Evolutionary conservation across 331 rosid species (phyloP).

Genomic region (Cydonia oblonga): DNA sequence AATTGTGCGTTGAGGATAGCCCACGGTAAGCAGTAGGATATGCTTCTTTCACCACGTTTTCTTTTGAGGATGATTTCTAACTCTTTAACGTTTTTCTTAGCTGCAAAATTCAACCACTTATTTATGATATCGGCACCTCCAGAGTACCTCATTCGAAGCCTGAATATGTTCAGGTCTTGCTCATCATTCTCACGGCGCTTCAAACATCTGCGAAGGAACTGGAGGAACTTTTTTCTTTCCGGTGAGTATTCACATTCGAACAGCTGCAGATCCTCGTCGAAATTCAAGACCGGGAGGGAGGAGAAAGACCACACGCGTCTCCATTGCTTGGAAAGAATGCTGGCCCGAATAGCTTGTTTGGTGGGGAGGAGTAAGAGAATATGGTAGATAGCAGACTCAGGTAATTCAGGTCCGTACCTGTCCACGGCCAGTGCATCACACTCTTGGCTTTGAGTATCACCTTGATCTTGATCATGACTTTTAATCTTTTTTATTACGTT

Average conservation of each 20-base stretch:
- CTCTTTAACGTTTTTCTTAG: not conserved
- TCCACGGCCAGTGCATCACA: not conserved
- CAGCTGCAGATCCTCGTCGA: not conserved
- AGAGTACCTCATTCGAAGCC: not conserved
- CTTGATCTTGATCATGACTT: not conserved
- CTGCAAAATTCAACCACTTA: not conserved
- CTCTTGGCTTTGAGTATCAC: not conserved
- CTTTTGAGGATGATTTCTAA: not conserved
- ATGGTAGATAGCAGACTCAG: not conserved
- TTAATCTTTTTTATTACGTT: not conserved
- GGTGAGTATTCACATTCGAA: not conserved
- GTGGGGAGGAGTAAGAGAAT: not conserved
- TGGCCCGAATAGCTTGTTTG: not conserved
- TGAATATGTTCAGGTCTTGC: not conserved
- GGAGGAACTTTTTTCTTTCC: not conserved
- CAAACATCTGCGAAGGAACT: not conserved
- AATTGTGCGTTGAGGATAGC: not conserved
- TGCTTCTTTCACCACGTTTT: not conserved
- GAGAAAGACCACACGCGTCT: not conserved
- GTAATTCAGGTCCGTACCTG: not conserved
- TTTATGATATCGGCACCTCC: not conserved
- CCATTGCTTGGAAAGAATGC: not conserved
- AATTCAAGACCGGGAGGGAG: not conserved
- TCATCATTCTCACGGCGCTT: not conserved
- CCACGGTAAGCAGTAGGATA: not conserved